These are phyloP conservation scores for Uronychia setigera DNA, from an alignment of 73 alveolate species.

Conservation along the genomic window DNA sequence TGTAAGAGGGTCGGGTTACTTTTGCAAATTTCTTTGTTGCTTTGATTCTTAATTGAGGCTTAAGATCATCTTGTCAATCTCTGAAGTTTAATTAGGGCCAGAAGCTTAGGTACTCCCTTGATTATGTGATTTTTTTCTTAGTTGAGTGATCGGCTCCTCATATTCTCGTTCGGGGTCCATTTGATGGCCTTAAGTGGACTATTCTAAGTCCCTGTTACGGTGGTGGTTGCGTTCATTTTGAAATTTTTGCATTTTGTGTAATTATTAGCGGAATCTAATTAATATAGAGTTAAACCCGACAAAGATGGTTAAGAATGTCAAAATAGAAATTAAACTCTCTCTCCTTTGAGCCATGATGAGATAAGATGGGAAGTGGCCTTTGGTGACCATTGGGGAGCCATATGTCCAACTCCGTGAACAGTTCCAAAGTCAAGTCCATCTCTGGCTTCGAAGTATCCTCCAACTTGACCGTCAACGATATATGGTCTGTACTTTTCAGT, in stretches of 20 bases:
- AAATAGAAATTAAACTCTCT: neutral
- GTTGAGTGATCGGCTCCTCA: neutral
- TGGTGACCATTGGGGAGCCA: constrained; percentile 84
- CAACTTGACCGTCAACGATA: constrained; percentile 51
- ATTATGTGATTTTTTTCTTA: too few species aligned
- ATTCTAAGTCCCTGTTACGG: too few species aligned
- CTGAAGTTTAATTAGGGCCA: too few species aligned
- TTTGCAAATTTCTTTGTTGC: neutral
- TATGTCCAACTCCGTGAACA: constrained; percentile 89
- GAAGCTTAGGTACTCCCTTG: too few species aligned
- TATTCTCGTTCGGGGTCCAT: neutral
- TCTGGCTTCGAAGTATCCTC: constrained; percentile 64
- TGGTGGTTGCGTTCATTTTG: neutral
- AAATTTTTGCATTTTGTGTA: too few species aligned
- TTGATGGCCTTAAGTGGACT: too few species aligned
- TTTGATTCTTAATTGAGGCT: neutral
- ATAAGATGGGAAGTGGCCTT: constrained; percentile 54
- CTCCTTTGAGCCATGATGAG: neutral
- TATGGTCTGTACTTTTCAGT: constrained; percentile 63
- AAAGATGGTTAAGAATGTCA: neutral
- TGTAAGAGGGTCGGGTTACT: neutral
- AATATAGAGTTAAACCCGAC: too few species aligned
- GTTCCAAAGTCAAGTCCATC: constrained; percentile 48
- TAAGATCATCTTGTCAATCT: neutral
- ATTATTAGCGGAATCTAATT: too few species aligned